Conservation (phyloP, 2,329 filamentous ascomycete species). For the Trichoderma atroviride region DNA sequence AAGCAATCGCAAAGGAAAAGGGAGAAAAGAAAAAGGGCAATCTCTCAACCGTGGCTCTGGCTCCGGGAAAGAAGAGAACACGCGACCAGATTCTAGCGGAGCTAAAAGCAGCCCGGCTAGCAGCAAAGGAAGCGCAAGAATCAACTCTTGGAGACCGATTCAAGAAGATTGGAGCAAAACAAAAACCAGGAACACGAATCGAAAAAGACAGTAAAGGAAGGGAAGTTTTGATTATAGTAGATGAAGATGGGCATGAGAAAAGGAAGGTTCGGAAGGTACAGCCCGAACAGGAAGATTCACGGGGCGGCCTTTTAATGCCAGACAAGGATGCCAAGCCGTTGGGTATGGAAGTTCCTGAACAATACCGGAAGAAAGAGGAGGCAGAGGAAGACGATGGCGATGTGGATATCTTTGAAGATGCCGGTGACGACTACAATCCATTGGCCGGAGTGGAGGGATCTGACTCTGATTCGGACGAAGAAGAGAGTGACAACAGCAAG, state of each 20-base stretch:
- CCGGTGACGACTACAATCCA: conserved; percentile 68
- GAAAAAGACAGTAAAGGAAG: conserved; percentile 63
- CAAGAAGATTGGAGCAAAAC: conserved; percentile 63
- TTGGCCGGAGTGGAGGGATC: conserved; percentile 59
- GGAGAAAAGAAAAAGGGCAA: conserved; percentile 62
- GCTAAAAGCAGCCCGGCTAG: conserved; percentile 63
- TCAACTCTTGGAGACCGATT: conserved; percentile 61
- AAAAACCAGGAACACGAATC: conserved; percentile 58
- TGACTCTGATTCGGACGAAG: conserved; percentile 49
- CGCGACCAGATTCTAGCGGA: conserved; percentile 69
- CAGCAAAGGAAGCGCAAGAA: conserved; percentile 58
- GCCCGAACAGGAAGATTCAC: conserved; percentile 42
- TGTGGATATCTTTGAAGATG: conserved; percentile 67
- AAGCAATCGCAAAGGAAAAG: conserved; percentile 55
- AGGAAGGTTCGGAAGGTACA: conserved; percentile 62
- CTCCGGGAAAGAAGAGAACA: conserved; percentile 62
- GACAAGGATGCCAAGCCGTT: conserved; percentile 60
- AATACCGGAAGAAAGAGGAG: conserved; percentile 52
- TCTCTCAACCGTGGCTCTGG: conserved; percentile 55
- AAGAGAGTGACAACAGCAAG: conserved; percentile 43
- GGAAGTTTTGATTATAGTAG: conserved; percentile 66
- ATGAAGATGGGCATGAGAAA: conserved; percentile 68
- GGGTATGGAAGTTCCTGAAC: conserved; percentile 67
- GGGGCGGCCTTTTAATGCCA: conserved; percentile 52
- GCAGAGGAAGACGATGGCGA: conserved; percentile 58